phyloP scores from a whole-genome alignment of 441 rosid species.

The Raphanus hybrid region DNA sequence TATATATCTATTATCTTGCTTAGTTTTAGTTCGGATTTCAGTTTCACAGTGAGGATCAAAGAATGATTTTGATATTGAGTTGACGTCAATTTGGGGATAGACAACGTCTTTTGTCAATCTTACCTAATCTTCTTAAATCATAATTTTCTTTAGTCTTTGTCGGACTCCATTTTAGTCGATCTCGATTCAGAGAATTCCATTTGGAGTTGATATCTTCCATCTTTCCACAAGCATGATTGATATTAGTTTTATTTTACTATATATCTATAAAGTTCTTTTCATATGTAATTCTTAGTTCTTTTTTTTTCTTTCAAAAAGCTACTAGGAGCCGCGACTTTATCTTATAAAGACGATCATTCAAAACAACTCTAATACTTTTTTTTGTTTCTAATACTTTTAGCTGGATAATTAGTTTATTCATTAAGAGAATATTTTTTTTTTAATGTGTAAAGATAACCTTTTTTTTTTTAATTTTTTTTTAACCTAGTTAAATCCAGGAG shows the following conservation, averaged over 20 bases:
- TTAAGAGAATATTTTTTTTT: too few species aligned
- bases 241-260: not conserved
- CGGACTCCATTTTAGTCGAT: constrained; percentile 33
- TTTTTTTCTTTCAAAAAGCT: not conserved
- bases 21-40: constrained; percentile 19
- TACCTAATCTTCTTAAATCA: constrained; percentile 24
- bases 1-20: constrained; percentile 1
- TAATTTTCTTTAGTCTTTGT: constrained; percentile 23
- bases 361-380: not conserved
- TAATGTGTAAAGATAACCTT: not conserved
- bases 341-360: constrained; percentile 15
- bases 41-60: constrained; percentile 15
- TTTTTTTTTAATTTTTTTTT: too few species aligned
- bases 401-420: not conserved
- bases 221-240: not conserved
- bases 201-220: constrained; percentile 21
- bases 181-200: constrained; percentile 18
- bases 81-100: constrained; percentile 10
- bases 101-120: constrained; percentile 10
- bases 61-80: constrained; percentile 12
- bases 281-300: constrained; percentile 1
- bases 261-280: not conserved
- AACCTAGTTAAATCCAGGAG: too few species aligned
- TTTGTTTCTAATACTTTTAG: constrained; percentile 1
- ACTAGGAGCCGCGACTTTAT: constrained; percentile 19